Conservation (phyloP, 2,329 filamentous ascomycete species). For the Diaporthe helianthi region DNA sequence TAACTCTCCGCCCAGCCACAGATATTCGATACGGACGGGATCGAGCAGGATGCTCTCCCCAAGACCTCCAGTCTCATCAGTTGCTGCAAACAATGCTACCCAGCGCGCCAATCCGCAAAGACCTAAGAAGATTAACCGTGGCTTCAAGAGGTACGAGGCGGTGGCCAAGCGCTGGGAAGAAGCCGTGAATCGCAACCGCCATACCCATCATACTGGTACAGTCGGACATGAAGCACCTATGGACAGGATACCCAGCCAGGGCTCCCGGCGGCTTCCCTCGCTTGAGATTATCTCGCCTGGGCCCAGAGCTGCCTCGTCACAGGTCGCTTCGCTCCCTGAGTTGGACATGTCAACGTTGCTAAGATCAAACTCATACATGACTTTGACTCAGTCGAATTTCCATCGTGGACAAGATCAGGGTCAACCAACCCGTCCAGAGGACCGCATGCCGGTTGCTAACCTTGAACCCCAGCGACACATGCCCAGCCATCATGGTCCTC, state of each 20-base stretch:
- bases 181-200: slow-evolving; percentile 42
- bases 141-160: slow-evolving; percentile 55
- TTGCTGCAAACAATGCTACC: slow-evolving; percentile 25
- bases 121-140: slow-evolving; percentile 49
- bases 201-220: slow-evolving; percentile 32
- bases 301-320: slow-evolving; percentile 29
- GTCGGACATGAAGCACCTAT: slow-evolving; percentile 21
- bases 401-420: slow-evolving; percentile 8
- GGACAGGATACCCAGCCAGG: slow-evolving; percentile 35
- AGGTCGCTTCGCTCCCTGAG: too few relatives aligned
- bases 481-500: slow-evolving; percentile 1
- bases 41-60: not conserved
- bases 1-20: not conserved
- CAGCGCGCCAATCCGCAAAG: slow-evolving; percentile 38
- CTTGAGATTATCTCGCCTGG: slow-evolving; percentile 29
- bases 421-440: slow-evolving; percentile 7
- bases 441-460: slow-evolving; percentile 18
- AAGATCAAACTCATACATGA: slow-evolving; percentile 29
- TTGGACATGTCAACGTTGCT: too few relatives aligned
- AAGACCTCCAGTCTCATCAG: not conserved
- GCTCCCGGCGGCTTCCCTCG: slow-evolving; percentile 29
- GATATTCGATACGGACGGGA: not conserved
- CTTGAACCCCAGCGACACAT: slow-evolving; percentile 11
- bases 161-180: slow-evolving; percentile 43
- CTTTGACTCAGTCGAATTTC: slow-evolving; percentile 33